These are phyloP conservation scores for Amylocystis lapponica DNA, from an alignment of 768 basidiomycete species.

Conservation along the genomic window DNA sequence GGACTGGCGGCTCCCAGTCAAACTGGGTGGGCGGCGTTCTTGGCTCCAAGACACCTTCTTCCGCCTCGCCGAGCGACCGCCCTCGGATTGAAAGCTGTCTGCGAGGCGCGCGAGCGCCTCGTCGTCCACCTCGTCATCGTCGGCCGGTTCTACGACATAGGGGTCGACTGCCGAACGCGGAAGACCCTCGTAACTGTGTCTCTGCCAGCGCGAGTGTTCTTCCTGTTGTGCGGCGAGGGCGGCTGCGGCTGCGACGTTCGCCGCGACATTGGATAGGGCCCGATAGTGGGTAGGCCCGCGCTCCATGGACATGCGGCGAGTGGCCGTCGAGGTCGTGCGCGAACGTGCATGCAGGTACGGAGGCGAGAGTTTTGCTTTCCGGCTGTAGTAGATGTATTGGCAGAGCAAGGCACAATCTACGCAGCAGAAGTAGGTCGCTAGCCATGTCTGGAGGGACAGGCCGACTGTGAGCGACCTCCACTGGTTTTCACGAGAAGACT, in stretches of 20 bases:
- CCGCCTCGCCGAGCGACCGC: constrained; percentile 36
- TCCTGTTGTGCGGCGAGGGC: constrained; percentile 64
- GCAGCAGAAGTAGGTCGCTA: constrained; percentile 86
- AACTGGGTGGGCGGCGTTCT: constrained; percentile 46
- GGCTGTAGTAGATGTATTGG: constrained; percentile 80
- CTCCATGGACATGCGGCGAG: constrained; percentile 47
- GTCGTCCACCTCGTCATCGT: constrained; percentile 44
- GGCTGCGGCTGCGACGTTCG: constrained; percentile 67
- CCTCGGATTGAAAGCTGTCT: constrained; percentile 77
- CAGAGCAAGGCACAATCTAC: constrained; percentile 71
- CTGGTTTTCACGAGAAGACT: constrained; percentile 16
- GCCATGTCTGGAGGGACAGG: constrained; percentile 56
- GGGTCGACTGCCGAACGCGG: constrained; percentile 12
- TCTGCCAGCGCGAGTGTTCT: constrained; percentile 30
- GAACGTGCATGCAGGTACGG: constrained; percentile 35
- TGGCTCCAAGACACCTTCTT: constrained; percentile 68
- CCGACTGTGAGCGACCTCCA: not conserved
- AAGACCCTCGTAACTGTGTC: constrained; percentile 21
- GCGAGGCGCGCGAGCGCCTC: constrained; percentile 51
- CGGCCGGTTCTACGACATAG: constrained; percentile 24
- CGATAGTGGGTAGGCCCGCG: constrained; percentile 58
- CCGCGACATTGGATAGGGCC: constrained; percentile 60
- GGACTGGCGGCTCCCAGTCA: constrained; percentile 29
- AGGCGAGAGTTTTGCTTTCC: constrained; percentile 29
- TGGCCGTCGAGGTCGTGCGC: constrained; percentile 34